Base-by-base conservation (phyloP, 2,329 filamentous ascomycete genomes). In the Trichoderma simmonsii region DNA sequence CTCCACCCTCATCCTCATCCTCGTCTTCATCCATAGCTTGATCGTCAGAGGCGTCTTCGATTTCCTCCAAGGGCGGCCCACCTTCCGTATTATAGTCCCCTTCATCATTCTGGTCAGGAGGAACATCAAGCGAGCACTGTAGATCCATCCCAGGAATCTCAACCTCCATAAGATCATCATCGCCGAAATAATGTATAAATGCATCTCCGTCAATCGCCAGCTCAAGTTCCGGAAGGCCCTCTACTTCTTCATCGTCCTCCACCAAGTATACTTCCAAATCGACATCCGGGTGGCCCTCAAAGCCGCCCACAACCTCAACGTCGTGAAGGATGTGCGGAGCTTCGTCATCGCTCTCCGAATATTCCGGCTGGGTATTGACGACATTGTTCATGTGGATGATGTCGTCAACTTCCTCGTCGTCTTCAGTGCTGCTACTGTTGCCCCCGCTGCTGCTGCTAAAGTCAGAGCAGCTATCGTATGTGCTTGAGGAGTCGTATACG, bases 181-280 rank as follows among this genome's bases (percentile, higher is more conserved):
- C 51, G 0, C 74, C 74, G 32, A 76, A 77, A n/a, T 77, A 73
- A 12, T 73, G 60, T 62, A 78, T 77, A 15, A 76, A 81, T 0
- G 66, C 73, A 1, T 77, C 75, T 6, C 75, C 65, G 9, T 82
- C 79, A 3, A 82, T 64, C 1, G 75, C 74, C 18, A 82, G 60
- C 65, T 82, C 80, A 39, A 77, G 71, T 63, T 79, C 77, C 0
- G 78, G 80, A 12, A 82, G 62, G 15, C 76, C 69, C 0, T 73
- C 73, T 1, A 74, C 18, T 0, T 80, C 77, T 0, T 77, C 74
- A 18, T 78, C 77, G 15, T 79, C 75, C 2, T 77, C 70, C 1
- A 75, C 76, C 1, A 80, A 32, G 36, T 77, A 81, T 0, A 81
- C 73, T 34, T 80, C 78, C 15, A 82, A 72, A 57, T 81, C 79